Base-by-base conservation (phyloP, 768 basidiomycete genomes). In the Mycena galericulata region DNA sequence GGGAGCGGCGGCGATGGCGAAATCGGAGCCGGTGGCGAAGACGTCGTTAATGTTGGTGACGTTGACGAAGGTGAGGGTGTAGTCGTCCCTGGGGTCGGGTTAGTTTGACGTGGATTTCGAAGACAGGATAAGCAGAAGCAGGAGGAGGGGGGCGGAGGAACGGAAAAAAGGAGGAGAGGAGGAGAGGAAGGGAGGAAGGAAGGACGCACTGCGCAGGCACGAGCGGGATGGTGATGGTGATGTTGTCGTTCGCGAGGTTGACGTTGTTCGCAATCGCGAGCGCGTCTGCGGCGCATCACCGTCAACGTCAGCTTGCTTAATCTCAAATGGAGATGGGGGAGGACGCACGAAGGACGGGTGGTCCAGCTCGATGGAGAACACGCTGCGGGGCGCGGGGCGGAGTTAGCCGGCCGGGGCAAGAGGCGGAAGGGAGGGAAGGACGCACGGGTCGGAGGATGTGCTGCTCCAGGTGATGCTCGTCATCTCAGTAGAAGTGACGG, bases 211-310 rank as follows among this genome's bases (percentile, higher is more conserved):
- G n/a, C n/a, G n/a, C n/a, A n/a, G n/a, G n/a, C n/a, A 91, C 82
- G 27, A 79, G 56, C 18, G 89, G 89, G 8, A 91, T 68, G 0
- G 58, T 45, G 20, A 91, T 18, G 1, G 81, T 81, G 4, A 86
- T 1, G 2, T 71, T 43, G 0, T 81, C 79, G 5, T 57, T 14
- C 3, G 77, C 47, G 1, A 86, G 81, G 22, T 79, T 62, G 3
- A 92, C 80, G 66, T 86, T 88, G 82, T 86, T 89, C 18, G 83
- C 85, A 60, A 92, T 83, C 50, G 85, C 89, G 53, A 84, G 87
- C 0, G 81, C 61, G 59, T 80, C 60, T 62, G 29, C 11, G 7
- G 27, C 20, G 1, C 14, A 14, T 29, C 2, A 40, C 4, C 26
- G 22, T 40, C 20, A 41, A 17, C 10, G 5, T 9, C 27, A 14